A percentile compares a stretch with the other conserved stretches of the same genome.
Evolutionary conservation across 306 rosid species (phyloP).

Genomic region (Acacia melanoxylon): DNA sequence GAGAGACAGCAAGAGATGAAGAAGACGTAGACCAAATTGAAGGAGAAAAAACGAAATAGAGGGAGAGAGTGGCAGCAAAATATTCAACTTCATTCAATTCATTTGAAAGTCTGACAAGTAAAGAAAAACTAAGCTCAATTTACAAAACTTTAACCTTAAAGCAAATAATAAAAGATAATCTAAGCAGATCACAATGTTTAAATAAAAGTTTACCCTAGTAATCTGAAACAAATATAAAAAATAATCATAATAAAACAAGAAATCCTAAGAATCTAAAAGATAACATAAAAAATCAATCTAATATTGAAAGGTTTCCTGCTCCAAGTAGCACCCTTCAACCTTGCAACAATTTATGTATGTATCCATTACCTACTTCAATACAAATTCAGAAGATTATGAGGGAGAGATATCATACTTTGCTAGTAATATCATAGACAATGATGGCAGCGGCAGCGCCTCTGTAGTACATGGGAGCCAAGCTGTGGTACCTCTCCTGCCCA

Average conservation of each 20-base stretch:
- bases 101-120: neutral
- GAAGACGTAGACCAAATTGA: neutral
- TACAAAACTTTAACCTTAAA: neutral
- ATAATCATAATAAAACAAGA: neutral
- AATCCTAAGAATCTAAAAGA: neutral
- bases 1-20: neutral
- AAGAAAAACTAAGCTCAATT: neutral
- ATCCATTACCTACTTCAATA: neutral
- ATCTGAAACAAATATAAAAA: neutral
- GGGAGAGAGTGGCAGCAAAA: neutral
- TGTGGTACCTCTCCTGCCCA: conserved; percentile 68
- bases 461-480: conserved; percentile 75
- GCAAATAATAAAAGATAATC: neutral
- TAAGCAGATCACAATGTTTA: neutral
- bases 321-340: neutral
- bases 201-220: neutral
- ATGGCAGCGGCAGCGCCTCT: conserved; percentile 72
- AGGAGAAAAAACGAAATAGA: neutral
- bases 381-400: conserved; percentile 15
- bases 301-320: neutral
- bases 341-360: neutral
- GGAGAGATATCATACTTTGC: conserved; percentile 40
- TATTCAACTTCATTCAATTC: neutral
- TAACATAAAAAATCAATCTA: neutral
- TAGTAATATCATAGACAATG: conserved; percentile 67